Evolutionary conservation across 495 filamentous ascomycete species (phyloP).

Genomic region (Penicillium mononematosum): DNA sequence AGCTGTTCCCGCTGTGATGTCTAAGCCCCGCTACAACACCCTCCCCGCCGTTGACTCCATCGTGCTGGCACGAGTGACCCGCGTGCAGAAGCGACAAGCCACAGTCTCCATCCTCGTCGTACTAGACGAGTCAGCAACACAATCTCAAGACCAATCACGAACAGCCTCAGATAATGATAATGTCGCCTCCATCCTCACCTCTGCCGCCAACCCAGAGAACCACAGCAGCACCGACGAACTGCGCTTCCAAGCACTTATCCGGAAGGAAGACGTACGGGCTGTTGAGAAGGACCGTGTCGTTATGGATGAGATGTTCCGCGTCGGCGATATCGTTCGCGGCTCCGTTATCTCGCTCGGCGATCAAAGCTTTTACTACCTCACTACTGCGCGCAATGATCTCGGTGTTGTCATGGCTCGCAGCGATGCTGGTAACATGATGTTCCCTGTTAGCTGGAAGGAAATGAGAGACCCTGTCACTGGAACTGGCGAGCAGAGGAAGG

Average conservation of each 20-base stretch:
- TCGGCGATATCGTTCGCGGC: slow-evolving; percentile 89
- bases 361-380: slow-evolving; percentile 89
- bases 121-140: slow-evolving; percentile 47
- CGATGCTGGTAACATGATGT: slow-evolving; percentile 84
- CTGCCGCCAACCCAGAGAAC: slow-evolving; percentile 46
- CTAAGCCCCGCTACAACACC: slow-evolving; percentile 54
- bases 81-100: slow-evolving; percentile 79
- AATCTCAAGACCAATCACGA: slow-evolving; percentile 42
- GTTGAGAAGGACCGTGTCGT: slow-evolving; percentile 95
- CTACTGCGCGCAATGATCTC: slow-evolving; percentile 83
- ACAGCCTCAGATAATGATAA: slow-evolving; percentile 49
- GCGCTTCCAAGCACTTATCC: slow-evolving; percentile 51
- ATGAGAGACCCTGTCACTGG: slow-evolving; percentile 84
- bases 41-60: slow-evolving; percentile 76
- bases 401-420: slow-evolving; percentile 94
- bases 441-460: slow-evolving; percentile 91
- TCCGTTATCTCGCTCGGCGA: slow-evolving; percentile 90
- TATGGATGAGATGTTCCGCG: slow-evolving; percentile 85
- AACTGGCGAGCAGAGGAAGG: slow-evolving; percentile 76
- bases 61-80: slow-evolving; percentile 80
- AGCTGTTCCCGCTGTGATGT: slow-evolving; percentile 32
- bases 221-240: slow-evolving; percentile 49
- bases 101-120: slow-evolving; percentile 79
- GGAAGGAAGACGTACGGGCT: slow-evolving; percentile 86
- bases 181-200: slow-evolving; percentile 44